Conservation (phyloP, 805 yeast genomes). For the Suhomyces vadensis region DNA sequence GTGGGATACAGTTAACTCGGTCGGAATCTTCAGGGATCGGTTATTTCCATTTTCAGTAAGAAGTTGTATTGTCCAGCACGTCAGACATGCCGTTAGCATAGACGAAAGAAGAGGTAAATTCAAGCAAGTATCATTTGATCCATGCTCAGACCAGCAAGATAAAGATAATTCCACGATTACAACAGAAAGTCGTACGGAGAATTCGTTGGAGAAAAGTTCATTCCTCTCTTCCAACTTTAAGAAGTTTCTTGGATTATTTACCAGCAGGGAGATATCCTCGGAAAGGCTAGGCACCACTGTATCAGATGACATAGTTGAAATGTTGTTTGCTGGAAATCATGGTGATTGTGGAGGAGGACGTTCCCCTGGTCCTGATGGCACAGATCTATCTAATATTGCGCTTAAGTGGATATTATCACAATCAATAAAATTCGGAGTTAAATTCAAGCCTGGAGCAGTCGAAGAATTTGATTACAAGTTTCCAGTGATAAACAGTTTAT, state of each 20-base stretch:
- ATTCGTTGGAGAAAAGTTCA: too few relatives aligned
- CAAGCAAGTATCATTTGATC: conserved; percentile 57
- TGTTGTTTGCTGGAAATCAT: conserved; percentile 73
- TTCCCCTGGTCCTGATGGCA: conserved; percentile 47
- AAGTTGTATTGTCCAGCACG: conserved; percentile 53
- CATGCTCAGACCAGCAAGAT: conserved; percentile 14
- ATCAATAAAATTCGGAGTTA: conserved; percentile 52
- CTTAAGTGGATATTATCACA: conserved; percentile 63
- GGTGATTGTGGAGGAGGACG: conserved; percentile 73
- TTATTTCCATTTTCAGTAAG: conserved; percentile 59
- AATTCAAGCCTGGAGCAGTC: conserved; percentile 43
- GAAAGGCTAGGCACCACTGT: not conserved
- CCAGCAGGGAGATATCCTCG: too few relatives aligned
- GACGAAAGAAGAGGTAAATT: conserved; percentile 68
- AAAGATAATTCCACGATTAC: not conserved
- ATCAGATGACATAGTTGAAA: conserved; percentile 43
- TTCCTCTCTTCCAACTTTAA: conserved; percentile 25
- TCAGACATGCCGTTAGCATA: conserved; percentile 66
- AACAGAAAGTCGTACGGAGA: not conserved
- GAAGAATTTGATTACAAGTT: conserved; percentile 41
- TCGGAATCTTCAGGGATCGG: conserved; percentile 58
- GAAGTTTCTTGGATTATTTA: too few relatives aligned
- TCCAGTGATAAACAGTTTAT: conserved; percentile 41
- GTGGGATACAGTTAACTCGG: conserved; percentile 70
- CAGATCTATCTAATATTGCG: conserved; percentile 49